Conservation (phyloP, 2,329 filamentous ascomycete genomes). For the Cytospora schulzeri region DNA sequence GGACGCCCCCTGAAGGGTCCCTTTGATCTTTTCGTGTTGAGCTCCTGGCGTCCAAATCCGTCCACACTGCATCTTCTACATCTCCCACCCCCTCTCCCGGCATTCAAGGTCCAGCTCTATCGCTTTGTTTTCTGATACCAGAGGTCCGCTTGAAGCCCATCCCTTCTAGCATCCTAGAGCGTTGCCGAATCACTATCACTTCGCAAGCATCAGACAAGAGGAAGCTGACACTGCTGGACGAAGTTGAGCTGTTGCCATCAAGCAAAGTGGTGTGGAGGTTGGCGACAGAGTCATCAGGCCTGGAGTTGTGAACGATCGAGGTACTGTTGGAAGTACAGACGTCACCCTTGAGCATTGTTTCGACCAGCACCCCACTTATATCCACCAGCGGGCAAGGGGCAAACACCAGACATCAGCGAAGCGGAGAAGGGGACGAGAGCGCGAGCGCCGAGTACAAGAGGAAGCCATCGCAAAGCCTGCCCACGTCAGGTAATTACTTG, state of each 20-base stretch:
- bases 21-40: constrained; percentile 21
- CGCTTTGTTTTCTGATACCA: constrained; percentile 13
- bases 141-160: neutral
- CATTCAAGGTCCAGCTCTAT: constrained; percentile 7
- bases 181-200: constrained; percentile 6
- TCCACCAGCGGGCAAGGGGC: constrained; percentile 16
- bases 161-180: neutral
- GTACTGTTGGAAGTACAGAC: constrained; percentile 12
- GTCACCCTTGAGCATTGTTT: constrained; percentile 9
- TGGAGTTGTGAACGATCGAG: constrained; percentile 4
- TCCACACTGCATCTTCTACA: constrained; percentile 14
- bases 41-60: constrained; percentile 12
- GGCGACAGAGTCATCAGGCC: constrained; percentile 9
- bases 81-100: constrained; percentile 5
- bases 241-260: neutral
- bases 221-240: neutral
- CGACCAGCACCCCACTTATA: constrained; percentile 12
- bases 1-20: constrained; percentile 24
- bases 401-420: constrained; percentile 13
- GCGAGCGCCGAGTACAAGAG: constrained; percentile 16
- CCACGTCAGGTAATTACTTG: constrained; percentile 38
- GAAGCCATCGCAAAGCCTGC: neutral
- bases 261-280: constrained; percentile 4
- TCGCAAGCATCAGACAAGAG: constrained; percentile 1
- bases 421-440: constrained; percentile 11